These are phyloP conservation scores for Aspergillus nomiae DNA, from an alignment of 2,329 filamentous ascomycete species.

Conservation along the genomic window DNA sequence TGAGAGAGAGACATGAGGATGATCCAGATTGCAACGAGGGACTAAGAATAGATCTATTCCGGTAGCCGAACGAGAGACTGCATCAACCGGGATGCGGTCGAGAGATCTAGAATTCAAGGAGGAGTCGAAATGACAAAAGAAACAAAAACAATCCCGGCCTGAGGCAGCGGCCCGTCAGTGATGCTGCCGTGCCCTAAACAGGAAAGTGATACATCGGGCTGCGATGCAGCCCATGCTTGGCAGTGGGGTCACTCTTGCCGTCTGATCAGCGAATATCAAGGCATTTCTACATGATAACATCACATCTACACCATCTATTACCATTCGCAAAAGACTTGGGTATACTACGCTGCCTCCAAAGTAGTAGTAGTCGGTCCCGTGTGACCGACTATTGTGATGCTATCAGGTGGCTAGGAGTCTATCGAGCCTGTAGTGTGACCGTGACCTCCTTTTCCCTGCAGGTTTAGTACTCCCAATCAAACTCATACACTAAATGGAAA, in stretches of 20 bases:
- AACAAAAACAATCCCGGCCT: neutral
- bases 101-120: neutral
- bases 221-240: neutral
- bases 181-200: neutral
- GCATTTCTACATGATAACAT: neutral
- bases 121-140: neutral
- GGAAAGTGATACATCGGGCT: neutral
- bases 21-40: neutral
- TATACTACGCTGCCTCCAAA: neutral
- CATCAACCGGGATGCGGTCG: neutral
- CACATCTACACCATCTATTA: neutral
- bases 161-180: neutral
- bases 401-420: conserved; percentile 19
- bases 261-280: neutral
- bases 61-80: neutral
- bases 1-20: neutral
- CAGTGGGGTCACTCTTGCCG: neutral
- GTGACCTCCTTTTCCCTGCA: conserved; percentile 1
- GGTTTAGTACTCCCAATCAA: neutral
- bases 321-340: neutral
- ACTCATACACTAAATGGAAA: neutral
- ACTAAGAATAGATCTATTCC: neutral
- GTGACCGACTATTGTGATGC: conserved; percentile 21
- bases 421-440: neutral
- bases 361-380: neutral